Base-by-base conservation (phyloP, 2,329 filamentous ascomycete species). In the Grosmannia clavigera region DNA sequence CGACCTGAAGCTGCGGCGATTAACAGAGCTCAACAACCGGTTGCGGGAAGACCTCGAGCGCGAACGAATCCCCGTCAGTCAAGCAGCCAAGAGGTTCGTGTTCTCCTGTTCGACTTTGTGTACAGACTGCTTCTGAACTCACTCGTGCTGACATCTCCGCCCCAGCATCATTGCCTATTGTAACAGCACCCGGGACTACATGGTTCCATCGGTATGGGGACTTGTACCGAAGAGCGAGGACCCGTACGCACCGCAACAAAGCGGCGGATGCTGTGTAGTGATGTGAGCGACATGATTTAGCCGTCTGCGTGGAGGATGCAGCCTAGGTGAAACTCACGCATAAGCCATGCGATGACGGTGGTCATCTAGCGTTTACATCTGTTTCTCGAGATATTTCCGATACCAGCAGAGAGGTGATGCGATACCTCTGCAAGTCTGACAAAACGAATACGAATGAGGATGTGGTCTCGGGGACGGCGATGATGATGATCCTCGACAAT, bases 131-230 rank as follows among this genome's bases (percentile, higher is more conserved):
- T 27, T 29, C 52, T 48, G 27, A 14, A 16, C 25, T 1, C 10
- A 14, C 10, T 5, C 27, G 14, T 52, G 50, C 27, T 52, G 10
- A 52, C 55, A 31, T 63, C 54, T 14, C 53, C 54, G 11, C 19
- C 48, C 54, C 70, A 99, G 94, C 74, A 88, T 97, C 73, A 97
- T 97, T 73, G 89, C 90, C 68, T 97, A 97, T 78, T 97, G 92
- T 76, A 95, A 95, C 75, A 92, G 90, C 75, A 96, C 94, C 68
- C 88, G 92, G 75, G 94, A 99, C 74, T 97, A 95, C 79, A 97
- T 99, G 94, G 92, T 97, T 59, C 92, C 92, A 58, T 95, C 91
- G 59, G 89, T 95, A 74, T 99, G 94, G 94, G 92, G 92, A 67
- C 83, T 86, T 63, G 90, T 97, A 65, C 90, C 95, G 71, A 92